Base-by-base conservation (phyloP, 768 basidiomycete genomes). In the Leucocoprinus birnbaumii region DNA sequence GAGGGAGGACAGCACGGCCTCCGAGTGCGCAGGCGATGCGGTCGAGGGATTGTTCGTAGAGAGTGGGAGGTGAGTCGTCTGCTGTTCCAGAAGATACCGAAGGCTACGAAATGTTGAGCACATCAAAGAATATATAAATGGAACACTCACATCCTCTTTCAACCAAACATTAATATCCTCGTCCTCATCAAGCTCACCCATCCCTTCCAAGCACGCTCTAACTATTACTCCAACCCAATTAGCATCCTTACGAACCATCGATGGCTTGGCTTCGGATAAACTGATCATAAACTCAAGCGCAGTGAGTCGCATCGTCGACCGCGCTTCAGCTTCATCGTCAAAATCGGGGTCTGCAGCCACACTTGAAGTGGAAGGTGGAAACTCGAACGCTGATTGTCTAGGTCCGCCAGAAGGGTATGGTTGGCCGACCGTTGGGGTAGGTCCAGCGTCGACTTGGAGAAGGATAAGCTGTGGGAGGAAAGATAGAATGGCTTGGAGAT, bases 41-140 rank as follows among this genome's bases (percentile, higher is more conserved):
- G 66, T 96, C 94, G 1, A 95, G 69, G 0, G 87, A 79, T 59
- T 94, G 90, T 60, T 96, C 93, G 57, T 91, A 92, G 24, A 88
- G 75, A 31, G 84, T 85, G 1, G 87, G 88, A 38, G 87, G 85
- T 1, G 73, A 78, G 41, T 89, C 87, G 24, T 81, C 78, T 0
- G 80, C 71, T 7, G 89, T 79, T 57, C 72, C 82, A 24, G 79
- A 83, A 56, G 75, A 80, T 3, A 81, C 73, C 1, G 87, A 83
- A 5, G 86, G 86, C 86, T 89, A 62, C 35, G 57, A 55, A 16
- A 22, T 37, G 40, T 38, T 56, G 53, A 6, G 31, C 38, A 35
- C 14, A 6, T 14, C 4, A 11, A 37, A 57, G 22, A 37, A 47
- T 22, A 31, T 46, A 55, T 16, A 52, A 8, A 44, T 48, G 35